Base-by-base conservation (phyloP, 495 filamentous ascomycete species). In the Astrothelium macrocarpum region DNA sequence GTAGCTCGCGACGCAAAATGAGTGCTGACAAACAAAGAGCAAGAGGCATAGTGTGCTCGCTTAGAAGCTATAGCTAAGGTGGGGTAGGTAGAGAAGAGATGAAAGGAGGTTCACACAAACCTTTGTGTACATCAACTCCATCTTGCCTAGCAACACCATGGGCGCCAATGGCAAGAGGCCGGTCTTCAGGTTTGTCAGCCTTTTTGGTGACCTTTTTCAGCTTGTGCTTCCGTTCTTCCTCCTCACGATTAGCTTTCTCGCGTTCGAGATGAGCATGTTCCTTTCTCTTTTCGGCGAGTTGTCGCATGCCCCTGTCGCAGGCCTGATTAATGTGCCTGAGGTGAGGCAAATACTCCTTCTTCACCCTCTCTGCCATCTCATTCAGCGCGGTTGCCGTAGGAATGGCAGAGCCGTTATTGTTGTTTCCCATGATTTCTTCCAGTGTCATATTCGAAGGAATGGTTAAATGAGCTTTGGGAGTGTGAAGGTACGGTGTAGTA, bases 251-350 rank as follows among this genome's bases (percentile, higher is more conserved):
- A 31, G 23, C 45, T 28, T 28, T 61, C 58, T 62, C 74, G 10
- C 73, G 67, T 31, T 77, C 73, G 25, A 64, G 64, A 28, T 65
- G 42, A 23, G 66, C 26, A 18, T 74, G 65, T 63, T 75, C 67
- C 59, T 84, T 87, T 2, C 93, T 79, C 53, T 82, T 84, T 63
- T 85, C 79, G 71, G 92, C 88, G n/a, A 98, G 78, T 65, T 90
- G 89, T 58, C 88, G 82, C 90, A 98, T 95, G 58, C 86, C 79
- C 59, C 67, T 65, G 53, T 77, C 73, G 36, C 72, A 76, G 0
- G 64, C 61, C 32, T 74, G 39, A 34, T 60, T 31, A 5, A 42
- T 25, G 18, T 42, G 14, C 5, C 34, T 58, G 1, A 63, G 31
- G 20, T 59, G 62, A 26, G 62, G 58, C 34, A 74, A 64, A n/a